Evolutionary conservation across 2,329 filamentous ascomycete species (phyloP).

Genomic region (Sarocladiaceae sp.): DNA sequence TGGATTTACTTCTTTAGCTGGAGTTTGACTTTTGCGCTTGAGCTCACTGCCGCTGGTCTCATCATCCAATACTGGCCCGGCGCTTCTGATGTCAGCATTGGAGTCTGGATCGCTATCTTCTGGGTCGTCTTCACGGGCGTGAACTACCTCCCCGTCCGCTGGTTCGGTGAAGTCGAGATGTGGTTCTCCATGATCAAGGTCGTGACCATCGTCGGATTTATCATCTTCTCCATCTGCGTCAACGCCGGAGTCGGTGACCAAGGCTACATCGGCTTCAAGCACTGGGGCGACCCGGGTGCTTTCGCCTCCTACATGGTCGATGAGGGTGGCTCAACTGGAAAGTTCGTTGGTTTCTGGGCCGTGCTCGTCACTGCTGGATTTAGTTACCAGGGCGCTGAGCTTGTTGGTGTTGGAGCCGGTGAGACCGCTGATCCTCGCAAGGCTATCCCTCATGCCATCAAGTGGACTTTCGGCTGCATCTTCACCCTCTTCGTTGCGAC

Average conservation of each 20-base stretch:
- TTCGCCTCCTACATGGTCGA: conserved; percentile 58
- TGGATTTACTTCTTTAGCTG: conserved; percentile 84
- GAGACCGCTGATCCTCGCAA: conserved; percentile 70
- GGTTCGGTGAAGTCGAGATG: conserved; percentile 76
- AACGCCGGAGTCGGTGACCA: conserved; percentile 66
- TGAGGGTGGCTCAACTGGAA: conserved; percentile 43
- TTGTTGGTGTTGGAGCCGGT: conserved; percentile 74
- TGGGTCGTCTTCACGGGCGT: conserved; percentile 64
- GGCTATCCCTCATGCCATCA: conserved; percentile 68
- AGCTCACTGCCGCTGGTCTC: conserved; percentile 67
- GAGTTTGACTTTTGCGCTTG: conserved; percentile 68
- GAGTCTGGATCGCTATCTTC: conserved; percentile 70
- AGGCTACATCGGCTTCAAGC: conserved; percentile 70
- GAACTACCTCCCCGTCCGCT: conserved; percentile 68
- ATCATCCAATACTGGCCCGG: conserved; percentile 70
- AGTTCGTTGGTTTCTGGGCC: conserved; percentile 63
- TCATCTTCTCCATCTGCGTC: conserved; percentile 73
- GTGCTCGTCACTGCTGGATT: conserved; percentile 67
- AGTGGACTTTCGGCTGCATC: conserved; percentile 72
- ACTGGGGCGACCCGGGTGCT: conserved; percentile 65
- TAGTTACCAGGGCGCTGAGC: conserved; percentile 68
- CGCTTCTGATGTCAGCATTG: conserved; percentile 54
- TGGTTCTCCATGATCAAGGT: conserved; percentile 77
- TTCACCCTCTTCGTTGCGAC: conserved; percentile 62
- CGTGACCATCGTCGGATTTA: conserved; percentile 67